Evolutionary conservation across 2,329 filamentous ascomycete genomes (phyloP), one percentile per base, ranked within the genome.

Genomic region (Sporothrix dimorphospora): DNA sequence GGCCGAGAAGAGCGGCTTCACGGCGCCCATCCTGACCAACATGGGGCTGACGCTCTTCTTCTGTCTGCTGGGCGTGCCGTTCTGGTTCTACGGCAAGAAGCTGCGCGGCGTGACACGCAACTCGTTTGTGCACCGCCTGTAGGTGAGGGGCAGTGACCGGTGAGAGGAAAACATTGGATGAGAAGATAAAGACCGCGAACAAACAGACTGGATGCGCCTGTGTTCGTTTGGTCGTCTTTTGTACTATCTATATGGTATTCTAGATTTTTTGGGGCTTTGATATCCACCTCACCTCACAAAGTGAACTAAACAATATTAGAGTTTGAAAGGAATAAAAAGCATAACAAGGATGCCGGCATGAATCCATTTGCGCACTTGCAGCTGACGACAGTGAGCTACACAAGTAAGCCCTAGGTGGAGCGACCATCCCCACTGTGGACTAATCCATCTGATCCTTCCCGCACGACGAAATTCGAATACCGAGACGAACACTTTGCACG

Each of bases 91-190:
- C 34, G 77, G 77, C 24, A 79, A 80, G 74, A 79, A 77, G 38
- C 78, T 83, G 24, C 76, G 80, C 47, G 78, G 80, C 11, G 75
- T 82, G 61, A 80, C 78, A 40, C 79, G 80, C 21, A 76, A 77
- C 49, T 71, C 70, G 70, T 71, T 71, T 67, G 70, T 67, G 16
- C 70, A 71, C 38, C n/a, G 38, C 3, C 59, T 65, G 34, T 61
- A 61, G 30, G 55, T n/a, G n/a, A n/a, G n/a, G n/a, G n/a, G n/a
- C n/a, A n/a, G n/a, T n/a, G n/a, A n/a, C n/a, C n/a, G n/a, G n/a
- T n/a, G n/a, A n/a, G n/a, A n/a, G n/a, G n/a, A n/a, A n/a, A n/a
- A n/a, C n/a, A n/a, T n/a, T n/a, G n/a, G n/a, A n/a, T n/a, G n/a
- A n/a, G n/a, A n/a, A n/a, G n/a, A n/a, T n/a, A n/a, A n/a, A n/a